Base-by-base conservation (phyloP, 176 grass and related monocot genomes). In the Paspalum vaginatum region DNA sequence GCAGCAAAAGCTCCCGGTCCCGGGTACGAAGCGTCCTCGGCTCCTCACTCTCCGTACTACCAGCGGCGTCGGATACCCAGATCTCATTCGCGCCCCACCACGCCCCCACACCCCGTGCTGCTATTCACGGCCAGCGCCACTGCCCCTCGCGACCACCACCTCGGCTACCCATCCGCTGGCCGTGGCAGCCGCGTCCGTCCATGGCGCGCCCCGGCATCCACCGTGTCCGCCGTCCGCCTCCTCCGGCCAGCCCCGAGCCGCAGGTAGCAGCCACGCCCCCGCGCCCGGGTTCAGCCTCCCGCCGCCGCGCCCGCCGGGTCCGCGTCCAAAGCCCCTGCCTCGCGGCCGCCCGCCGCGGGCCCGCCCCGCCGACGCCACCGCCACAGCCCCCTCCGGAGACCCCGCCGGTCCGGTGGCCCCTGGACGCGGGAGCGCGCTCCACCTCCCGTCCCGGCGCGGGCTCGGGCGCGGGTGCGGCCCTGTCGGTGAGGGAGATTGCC, bases 401-500 rank as follows among this genome's bases (percentile, higher is more conserved):
- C 10, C 49, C 74, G 11, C 67, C 67, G 26, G 49, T 67, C 7
- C 49, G 75, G 25, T 63, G 57, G 63, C 49, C 75, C 26, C 38
- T 88, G 15, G n/a, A 14, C 72, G 81, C 62, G 24, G 84, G 61
- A 46, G 15, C 16, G 8, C 57, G 27, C 76, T 22, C 32, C 42
- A 7, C 60, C 70, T 54, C 60, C 52, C 8, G 40, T n/a, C 68
- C 79, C 11, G 65, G 47, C 13, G 85, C 55, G 61, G 72, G 65
- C 16, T 65, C 43, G 39, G 65, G 47, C 13, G 85, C 55, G 61
- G 72, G 65, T 16, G 74, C 43, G 39, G 52, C 11, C 42, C 11
- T 61, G 16, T 90, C 91, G 52, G 88, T 72, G 41, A 73, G 91
- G 65, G 87, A 83, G 81, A 83, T 93, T 41, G 91, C 77, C 38